Conservation (phyloP, 805 yeast species). For the Metschnikowia matae region DNA sequence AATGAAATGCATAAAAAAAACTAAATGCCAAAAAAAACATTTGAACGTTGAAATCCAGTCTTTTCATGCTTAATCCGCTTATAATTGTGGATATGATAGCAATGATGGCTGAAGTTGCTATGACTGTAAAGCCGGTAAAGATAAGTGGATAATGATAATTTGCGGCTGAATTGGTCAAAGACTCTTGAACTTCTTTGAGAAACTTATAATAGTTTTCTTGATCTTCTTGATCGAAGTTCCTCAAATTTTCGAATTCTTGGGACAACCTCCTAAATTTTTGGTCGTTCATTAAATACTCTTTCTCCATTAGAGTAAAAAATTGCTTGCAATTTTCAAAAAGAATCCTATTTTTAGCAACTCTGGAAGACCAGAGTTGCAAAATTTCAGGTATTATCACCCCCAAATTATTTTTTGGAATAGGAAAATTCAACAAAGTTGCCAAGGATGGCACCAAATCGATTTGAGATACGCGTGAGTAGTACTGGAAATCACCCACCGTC, state of each 20-base stretch:
- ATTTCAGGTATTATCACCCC: constrained; percentile 67
- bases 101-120: constrained; percentile 4
- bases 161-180: constrained; percentile 59
- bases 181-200: constrained; percentile 46
- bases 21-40: constrained; percentile 33
- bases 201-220: constrained; percentile 26
- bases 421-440: constrained; percentile 55
- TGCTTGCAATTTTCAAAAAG: constrained; percentile 58
- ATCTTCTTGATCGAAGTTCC: constrained; percentile 7
- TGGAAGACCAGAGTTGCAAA: constrained; percentile 46
- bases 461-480: constrained; percentile 53
- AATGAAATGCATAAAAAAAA: constrained; percentile 55
- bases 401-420: constrained; percentile 67
- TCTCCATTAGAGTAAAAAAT: constrained; percentile 44
- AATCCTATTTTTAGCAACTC: constrained; percentile 29
- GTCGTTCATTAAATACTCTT: constrained; percentile 27
- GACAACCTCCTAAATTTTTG: constrained; percentile 10
- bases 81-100: background rate
- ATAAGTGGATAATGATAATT: constrained; percentile 62
- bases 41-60: background rate
- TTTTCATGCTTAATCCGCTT: background rate
- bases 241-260: constrained; percentile 11
- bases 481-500: constrained; percentile 45
- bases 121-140: constrained; percentile 14
- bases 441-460: constrained; percentile 73